Percentiles rank a stretch among this genome's conserved stretches.
Conservation (phyloP, 139 green algal genomes). For the Coelastrella sp. region DNA sequence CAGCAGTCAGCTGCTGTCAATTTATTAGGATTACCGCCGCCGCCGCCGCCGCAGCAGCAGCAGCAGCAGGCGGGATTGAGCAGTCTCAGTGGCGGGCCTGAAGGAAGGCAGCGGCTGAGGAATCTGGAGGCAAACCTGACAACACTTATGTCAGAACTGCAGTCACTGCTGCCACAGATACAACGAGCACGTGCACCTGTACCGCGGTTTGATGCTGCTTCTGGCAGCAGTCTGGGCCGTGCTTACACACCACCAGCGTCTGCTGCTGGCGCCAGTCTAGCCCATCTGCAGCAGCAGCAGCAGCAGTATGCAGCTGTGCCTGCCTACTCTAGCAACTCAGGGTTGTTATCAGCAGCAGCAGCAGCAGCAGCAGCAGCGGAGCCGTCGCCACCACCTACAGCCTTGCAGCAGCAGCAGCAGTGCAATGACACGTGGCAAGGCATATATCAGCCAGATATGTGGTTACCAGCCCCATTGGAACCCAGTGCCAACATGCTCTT, state of each 20-base stretch:
- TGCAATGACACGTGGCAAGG: neutral
- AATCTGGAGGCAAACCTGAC: neutral
- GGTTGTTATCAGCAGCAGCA: neutral
- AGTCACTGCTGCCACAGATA: neutral
- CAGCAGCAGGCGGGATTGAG: neutral
- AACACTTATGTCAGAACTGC: neutral
- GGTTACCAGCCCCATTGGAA: neutral
- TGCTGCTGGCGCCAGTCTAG: neutral
- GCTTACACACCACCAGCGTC: neutral
- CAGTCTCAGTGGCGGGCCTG: no score
- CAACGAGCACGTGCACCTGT: neutral
- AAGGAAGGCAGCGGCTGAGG: conserved; percentile 1
- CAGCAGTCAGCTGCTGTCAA: neutral
- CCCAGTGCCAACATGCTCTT: no score
- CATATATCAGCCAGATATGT: neutral
- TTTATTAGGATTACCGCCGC: neutral
- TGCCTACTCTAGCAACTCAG: neutral
- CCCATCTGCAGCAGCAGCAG: neutral
- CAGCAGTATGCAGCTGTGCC: neutral
- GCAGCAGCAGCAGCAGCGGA: neutral
- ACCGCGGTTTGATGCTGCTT: neutral
- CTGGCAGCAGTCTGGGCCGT: neutral
- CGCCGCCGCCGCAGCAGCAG: conserved; percentile 7
- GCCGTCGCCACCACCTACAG: neutral
- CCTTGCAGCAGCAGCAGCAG: neutral